These are phyloP conservation scores for Boechera divaricarpa DNA, from an alignment of 345 rosid species.

Conservation along the genomic window DNA sequence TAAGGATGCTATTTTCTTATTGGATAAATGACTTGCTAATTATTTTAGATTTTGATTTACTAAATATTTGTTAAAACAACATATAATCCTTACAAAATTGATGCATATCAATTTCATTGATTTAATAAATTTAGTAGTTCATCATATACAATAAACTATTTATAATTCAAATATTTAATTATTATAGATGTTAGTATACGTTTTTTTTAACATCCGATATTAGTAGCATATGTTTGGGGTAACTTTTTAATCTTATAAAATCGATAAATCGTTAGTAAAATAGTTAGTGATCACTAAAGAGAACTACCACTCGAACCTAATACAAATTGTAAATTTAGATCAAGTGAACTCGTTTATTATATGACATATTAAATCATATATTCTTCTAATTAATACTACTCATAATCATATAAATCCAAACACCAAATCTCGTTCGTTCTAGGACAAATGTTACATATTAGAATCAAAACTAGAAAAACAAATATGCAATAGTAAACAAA, in stretches of 20 bases:
- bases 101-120: neutral
- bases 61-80: neutral
- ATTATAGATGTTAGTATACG: too few relatives aligned
- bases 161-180: too few relatives aligned
- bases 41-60: neutral
- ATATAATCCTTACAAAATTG: neutral
- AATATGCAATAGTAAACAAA: too few relatives aligned
- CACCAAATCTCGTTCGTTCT: neutral
- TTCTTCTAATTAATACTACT: neutral
- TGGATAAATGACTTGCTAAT: conserved; percentile 9
- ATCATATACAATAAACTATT: neutral
- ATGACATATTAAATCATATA: too few relatives aligned
- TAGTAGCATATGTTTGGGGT: too few relatives aligned
- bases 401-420: neutral
- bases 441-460: neutral
- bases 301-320: too few relatives aligned
- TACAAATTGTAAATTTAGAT: too few relatives aligned
- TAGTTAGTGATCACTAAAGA: too few relatives aligned
- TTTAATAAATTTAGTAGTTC: neutral
- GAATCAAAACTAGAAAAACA: too few relatives aligned
- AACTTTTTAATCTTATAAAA: too few relatives aligned
- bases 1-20: neutral
- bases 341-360: neutral
- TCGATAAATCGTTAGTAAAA: too few relatives aligned
- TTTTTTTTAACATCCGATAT: too few relatives aligned